Conservation (phyloP, 2,329 filamentous ascomycete species). For the Ceratocystis lukuohia region DNA sequence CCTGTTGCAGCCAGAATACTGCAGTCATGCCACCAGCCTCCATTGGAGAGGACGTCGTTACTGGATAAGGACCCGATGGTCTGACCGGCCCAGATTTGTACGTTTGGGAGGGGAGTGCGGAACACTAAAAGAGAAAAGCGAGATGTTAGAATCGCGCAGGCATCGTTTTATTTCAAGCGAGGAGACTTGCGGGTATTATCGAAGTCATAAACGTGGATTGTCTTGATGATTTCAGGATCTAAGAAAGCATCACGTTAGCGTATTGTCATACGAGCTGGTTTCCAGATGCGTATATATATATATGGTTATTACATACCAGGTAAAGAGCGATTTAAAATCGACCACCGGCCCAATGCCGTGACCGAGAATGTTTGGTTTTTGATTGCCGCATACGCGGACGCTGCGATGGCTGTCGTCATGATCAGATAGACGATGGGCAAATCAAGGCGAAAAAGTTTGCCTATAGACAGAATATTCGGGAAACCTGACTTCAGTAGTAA, state of each 20-base stretch:
- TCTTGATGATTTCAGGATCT: conserved; percentile 56
- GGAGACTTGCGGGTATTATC: conserved; percentile 69
- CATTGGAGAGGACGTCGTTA: conserved; percentile 63
- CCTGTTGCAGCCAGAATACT: conserved; percentile 78
- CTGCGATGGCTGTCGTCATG: conserved; percentile 8
- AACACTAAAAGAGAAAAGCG: conserved; percentile 48
- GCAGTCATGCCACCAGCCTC: conserved; percentile 95
- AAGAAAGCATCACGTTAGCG: neutral
- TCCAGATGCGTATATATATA: too few relatives aligned
- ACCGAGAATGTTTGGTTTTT: conserved; percentile 17
- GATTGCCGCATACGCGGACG: conserved; percentile 16
- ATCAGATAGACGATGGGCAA: neutral
- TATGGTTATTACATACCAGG: conserved; percentile 3
- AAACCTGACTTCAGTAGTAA: too few relatives aligned
- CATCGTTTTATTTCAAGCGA: neutral
- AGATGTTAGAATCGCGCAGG: conserved; percentile 10
- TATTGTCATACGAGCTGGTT: too few relatives aligned
- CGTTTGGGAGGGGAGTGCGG: conserved; percentile 77
- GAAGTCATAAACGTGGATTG: conserved; percentile 91
- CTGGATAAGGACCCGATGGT: conserved; percentile 66
- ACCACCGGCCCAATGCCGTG: conserved; percentile 18
- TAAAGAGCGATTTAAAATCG: conserved; percentile 13
- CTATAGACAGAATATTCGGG: neutral
- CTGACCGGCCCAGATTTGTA: conserved; percentile 66
- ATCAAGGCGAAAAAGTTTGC: neutral